Conservation (phyloP, 176 grass and related monocot genomes). For the Thalia dealbata region DNA sequence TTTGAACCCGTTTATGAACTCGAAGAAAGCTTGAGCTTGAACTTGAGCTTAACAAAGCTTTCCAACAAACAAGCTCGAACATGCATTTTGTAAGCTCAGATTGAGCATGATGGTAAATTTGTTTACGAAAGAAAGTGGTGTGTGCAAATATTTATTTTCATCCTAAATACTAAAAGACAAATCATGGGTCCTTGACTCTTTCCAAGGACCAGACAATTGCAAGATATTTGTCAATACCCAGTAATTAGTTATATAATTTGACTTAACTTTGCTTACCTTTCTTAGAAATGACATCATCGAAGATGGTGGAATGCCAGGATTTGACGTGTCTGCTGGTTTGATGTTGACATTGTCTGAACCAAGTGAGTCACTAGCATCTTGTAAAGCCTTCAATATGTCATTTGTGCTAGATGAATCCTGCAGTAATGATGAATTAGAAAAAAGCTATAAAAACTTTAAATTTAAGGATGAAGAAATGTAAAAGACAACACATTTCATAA, state of each 20-base stretch:
- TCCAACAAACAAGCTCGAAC: no score
- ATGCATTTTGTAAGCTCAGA: no score
- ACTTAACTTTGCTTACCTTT: slow-evolving; percentile 39
- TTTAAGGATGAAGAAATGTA: not conserved
- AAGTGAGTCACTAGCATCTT: slow-evolving; percentile 71
- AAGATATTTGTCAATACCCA: not conserved
- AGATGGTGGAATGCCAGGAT: slow-evolving; percentile 94
- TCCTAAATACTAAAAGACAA: not conserved
- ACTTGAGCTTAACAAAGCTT: no score
- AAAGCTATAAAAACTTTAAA: not conserved
- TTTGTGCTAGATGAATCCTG: slow-evolving; percentile 58
- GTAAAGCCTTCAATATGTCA: slow-evolving; percentile 61
- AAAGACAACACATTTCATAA: not conserved
- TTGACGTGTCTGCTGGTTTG: slow-evolving; percentile 47
- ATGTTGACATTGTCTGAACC: slow-evolving; percentile 82
- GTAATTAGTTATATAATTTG: not conserved
- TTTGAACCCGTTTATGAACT: no score
- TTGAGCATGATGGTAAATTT: no score
- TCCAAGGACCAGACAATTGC: not conserved
- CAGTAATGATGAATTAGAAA: slow-evolving; percentile 12
- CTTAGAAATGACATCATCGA: slow-evolving; percentile 77
- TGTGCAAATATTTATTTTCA: not conserved
- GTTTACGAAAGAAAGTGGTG: not conserved
- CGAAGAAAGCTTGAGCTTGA: no score
- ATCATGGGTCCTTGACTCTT: not conserved